These are phyloP conservation scores for Secale cereale DNA, from an alignment of 176 grass and related monocot genomes.

Conservation along the genomic window DNA sequence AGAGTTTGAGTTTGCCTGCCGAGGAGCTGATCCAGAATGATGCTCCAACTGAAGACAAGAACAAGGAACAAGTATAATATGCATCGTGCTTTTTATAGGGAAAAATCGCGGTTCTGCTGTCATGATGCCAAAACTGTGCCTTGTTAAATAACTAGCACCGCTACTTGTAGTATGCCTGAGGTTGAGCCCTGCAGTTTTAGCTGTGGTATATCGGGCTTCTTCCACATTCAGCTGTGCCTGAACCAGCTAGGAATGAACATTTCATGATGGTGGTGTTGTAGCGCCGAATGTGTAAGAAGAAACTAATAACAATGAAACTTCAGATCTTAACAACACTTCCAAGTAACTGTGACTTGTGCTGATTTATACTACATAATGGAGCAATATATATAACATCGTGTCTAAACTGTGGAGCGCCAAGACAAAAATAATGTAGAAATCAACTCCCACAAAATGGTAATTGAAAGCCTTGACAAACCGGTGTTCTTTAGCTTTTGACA, in stretches of 20 bases:
- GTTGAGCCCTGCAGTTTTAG: slow-evolving; percentile 27
- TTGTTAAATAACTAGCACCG: slow-evolving; percentile 21
- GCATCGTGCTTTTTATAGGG: not conserved
- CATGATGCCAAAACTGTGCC: slow-evolving; percentile 1
- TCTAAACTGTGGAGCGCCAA: too few relatives aligned
- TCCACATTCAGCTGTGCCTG: slow-evolving; percentile 7
- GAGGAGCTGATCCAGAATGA: slow-evolving; percentile 54
- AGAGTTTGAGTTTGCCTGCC: slow-evolving; percentile 44
- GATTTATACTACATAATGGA: too few relatives aligned
- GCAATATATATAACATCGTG: too few relatives aligned
- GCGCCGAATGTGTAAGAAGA: slow-evolving; percentile 6
- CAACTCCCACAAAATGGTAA: not conserved
- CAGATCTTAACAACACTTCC: not conserved
- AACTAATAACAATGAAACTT: not conserved
- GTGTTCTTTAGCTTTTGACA: not conserved
- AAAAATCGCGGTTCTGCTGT: not conserved
- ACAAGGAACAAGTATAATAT: slow-evolving; percentile 27
- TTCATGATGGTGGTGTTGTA: not conserved
- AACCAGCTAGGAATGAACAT: slow-evolving; percentile 23
- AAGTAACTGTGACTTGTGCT: too few relatives aligned
- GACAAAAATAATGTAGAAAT: not conserved
- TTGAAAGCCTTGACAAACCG: not conserved
- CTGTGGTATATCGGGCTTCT: not conserved
- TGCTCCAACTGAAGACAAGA: slow-evolving; percentile 42
- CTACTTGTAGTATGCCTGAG: not conserved